These are phyloP conservation scores for Sicyos baderoa DNA, from an alignment of 306 rosid species.

Conservation along the genomic window DNA sequence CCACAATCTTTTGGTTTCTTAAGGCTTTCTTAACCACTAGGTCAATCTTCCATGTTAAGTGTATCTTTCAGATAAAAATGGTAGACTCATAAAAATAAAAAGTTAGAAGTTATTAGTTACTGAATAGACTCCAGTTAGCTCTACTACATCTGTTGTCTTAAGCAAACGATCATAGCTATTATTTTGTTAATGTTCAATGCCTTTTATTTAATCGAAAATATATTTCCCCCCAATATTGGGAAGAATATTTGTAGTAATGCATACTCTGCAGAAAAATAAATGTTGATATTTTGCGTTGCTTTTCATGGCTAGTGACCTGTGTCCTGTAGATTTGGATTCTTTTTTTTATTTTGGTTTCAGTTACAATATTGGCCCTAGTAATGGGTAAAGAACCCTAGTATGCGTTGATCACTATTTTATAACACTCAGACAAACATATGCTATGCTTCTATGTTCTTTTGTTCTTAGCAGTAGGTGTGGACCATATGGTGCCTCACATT, in stretches of 20 bases:
- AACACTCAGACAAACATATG: not conserved
- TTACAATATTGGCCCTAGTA: not conserved
- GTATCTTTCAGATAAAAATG: not conserved
- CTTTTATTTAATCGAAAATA: not conserved
- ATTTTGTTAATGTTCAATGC: not conserved
- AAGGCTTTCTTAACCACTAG: too few species aligned
- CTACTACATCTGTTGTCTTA: not conserved
- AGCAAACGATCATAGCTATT: not conserved
- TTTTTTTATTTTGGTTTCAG: not conserved
- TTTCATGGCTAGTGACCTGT: not conserved
- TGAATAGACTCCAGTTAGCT: not conserved
- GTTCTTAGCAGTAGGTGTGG: not conserved
- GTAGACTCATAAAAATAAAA: not conserved
- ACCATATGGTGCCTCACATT: not conserved
- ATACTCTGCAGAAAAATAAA: not conserved
- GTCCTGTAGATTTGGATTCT: not conserved
- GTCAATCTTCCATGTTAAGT: too few species aligned
- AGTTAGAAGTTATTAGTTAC: not conserved
- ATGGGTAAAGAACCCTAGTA: not conserved
- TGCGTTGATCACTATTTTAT: not conserved
- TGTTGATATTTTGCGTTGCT: not conserved
- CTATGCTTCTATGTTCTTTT: not conserved
- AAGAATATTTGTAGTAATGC: constrained; percentile 1
- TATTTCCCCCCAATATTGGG: not conserved
- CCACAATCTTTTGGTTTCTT: too few species aligned